Evolutionary conservation across 2,329 filamentous ascomycete species (phyloP), one percentile per base, ranked within the genome.

Genomic region (Aspergillus quadricinctus): DNA sequence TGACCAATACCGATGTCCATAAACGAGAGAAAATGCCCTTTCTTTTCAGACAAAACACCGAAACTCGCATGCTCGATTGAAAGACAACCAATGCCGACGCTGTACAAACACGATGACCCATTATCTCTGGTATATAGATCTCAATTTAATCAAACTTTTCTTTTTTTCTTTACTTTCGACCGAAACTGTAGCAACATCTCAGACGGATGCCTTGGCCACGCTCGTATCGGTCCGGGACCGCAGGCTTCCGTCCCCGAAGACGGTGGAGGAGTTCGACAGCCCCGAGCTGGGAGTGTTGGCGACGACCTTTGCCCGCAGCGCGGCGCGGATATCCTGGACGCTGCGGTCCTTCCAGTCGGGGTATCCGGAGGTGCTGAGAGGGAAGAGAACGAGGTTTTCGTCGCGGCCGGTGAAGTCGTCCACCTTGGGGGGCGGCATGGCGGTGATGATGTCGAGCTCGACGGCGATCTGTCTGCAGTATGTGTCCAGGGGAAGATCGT

Each of bases 381-480:
- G 72, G 60, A 69, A 74, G 10, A 75, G 57, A 17, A 75, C 71
- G 14, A 72, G 62, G 57, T 74, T 74, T 7, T 74, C 71, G 17
- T 68, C 66, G 25, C 71, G 69, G 7, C 31, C 52, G 62, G 62
- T 64, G 60, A 85, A 88, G 21, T 84, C 75, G 3, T 75, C 69
- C 48, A 77, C 73, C 40, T 74, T 75, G 2, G 83, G 83, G 37
- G 81, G 74, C 1, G 81, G 80, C 10, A 75, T 77, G 54, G 84
- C 81, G 23, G 87, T 85, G 63, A 93, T 85, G 56, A 88, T 84
- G 67, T 93, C 88, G 63, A 94, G 79, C 64, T 95, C 90, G 31
- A 81, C 73, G 23, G 87, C 83, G 45, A 94, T 80, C 66, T 92
- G 88, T 40, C 86, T 81, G 75, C 90, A 94, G 78, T 86, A 95